Conservation (phyloP, 108 stramenopile genomes). For the Nitzschia inconspicua region DNA sequence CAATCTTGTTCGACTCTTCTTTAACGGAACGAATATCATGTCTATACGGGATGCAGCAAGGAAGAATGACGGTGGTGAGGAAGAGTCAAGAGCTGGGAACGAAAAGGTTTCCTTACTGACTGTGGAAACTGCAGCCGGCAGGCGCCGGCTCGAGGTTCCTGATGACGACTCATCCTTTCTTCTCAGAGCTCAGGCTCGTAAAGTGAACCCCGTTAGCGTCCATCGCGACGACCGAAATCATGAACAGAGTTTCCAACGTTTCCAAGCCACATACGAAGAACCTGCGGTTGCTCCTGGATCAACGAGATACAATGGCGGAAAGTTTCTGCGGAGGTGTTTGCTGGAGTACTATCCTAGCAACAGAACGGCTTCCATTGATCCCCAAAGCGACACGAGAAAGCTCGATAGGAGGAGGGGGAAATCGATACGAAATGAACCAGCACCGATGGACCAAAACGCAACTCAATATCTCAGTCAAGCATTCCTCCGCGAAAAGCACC, state of each 20-base stretch:
- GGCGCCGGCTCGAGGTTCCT: constrained; percentile 75
- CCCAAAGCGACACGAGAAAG: constrained; percentile 46
- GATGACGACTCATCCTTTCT: constrained; percentile 89
- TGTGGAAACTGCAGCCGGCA: constrained; percentile 51
- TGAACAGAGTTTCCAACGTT: constrained; percentile 70
- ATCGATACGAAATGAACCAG: not conserved
- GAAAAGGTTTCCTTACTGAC: constrained; percentile 43
- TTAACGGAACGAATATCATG: constrained; percentile 64
- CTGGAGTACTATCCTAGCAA: constrained; percentile 79
- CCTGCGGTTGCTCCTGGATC: constrained; percentile 48
- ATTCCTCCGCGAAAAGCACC: constrained; percentile 46
- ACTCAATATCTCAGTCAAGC: constrained; percentile 31
- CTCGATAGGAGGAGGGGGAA: constrained; percentile 52
- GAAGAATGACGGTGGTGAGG: constrained; percentile 23
- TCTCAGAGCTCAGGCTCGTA: constrained; percentile 65
- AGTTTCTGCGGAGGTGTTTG: constrained; percentile 71
- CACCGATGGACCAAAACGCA: not conserved
- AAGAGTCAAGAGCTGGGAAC: not conserved
- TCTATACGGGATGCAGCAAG: constrained; percentile 48
- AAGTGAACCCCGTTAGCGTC: constrained; percentile 66
- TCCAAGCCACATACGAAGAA: constrained; percentile 79
- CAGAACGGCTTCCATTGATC: constrained; percentile 60
- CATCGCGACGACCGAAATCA: constrained; percentile 72
- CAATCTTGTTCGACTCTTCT: constrained; percentile 62
- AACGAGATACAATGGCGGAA: constrained; percentile 50